Conservation (phyloP, 2,329 filamentous ascomycete species). For the Macrophomina tecta region DNA sequence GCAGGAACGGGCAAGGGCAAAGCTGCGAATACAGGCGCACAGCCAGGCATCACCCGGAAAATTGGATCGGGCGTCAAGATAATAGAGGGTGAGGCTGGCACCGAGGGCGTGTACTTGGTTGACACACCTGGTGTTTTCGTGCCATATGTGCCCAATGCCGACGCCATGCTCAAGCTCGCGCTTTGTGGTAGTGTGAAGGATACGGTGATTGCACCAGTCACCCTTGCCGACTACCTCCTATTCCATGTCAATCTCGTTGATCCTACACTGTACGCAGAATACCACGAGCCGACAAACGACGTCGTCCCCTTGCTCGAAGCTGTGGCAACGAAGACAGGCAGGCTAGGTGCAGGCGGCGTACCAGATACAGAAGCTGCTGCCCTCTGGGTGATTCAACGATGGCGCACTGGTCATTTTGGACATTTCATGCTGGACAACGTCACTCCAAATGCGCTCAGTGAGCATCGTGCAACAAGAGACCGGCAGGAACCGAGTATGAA, state of each 20-base stretch:
- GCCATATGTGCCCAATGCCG: slow-evolving; percentile 82
- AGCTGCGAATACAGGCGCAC: slow-evolving; percentile 79
- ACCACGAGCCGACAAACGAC: slow-evolving; percentile 80
- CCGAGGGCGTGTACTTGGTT: slow-evolving; percentile 71
- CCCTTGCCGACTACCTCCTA: slow-evolving; percentile 87
- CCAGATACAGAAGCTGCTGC: slow-evolving; percentile 76
- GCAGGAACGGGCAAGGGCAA: slow-evolving; percentile 71
- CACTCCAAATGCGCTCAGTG: slow-evolving; percentile 63
- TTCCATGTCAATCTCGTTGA: slow-evolving; percentile 78
- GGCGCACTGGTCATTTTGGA: slow-evolving; percentile 78
- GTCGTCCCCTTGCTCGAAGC: slow-evolving; percentile 72
- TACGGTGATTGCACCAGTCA: slow-evolving; percentile 76
- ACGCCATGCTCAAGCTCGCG: slow-evolving; percentile 94
- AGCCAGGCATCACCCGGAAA: slow-evolving; percentile 89
- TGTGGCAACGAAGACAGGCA: slow-evolving; percentile 76
- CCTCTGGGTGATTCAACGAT: slow-evolving; percentile 80
- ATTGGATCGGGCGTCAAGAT: slow-evolving; percentile 85
- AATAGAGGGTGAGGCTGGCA: slow-evolving; percentile 55
- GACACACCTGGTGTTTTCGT: slow-evolving; percentile 97
- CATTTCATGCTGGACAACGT: slow-evolving; percentile 81
- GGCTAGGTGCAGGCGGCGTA: slow-evolving; percentile 73
- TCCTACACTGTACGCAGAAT: slow-evolving; percentile 67
- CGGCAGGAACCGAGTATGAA: slow-evolving; percentile 64
- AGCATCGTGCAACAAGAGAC: slow-evolving; percentile 54
- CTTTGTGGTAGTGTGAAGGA: slow-evolving; percentile 91